Evolutionary conservation across 192 early-diverging fungal species (phyloP).

Genomic region (Powellomyces hirtus): DNA sequence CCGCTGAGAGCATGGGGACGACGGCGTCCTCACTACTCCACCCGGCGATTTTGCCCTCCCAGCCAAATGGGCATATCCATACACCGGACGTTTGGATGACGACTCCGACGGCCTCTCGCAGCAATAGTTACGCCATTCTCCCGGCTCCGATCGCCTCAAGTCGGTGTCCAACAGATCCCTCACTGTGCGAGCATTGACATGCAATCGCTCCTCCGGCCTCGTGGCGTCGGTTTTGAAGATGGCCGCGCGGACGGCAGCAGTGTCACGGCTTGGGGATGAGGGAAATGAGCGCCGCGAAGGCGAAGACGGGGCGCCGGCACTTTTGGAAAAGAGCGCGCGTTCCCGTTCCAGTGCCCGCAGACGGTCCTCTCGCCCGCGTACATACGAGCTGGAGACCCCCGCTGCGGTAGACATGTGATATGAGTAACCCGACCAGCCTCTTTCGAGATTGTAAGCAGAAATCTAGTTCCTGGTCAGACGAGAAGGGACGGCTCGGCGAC

Average conservation of each 20-base stretch:
- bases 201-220: neutral
- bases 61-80: neutral
- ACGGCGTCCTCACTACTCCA: neutral
- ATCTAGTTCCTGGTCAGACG: too few relatives aligned
- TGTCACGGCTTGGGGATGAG: neutral
- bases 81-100: neutral
- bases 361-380: slow-evolving; percentile 20
- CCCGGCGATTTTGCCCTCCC: neutral
- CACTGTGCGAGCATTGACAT: slow-evolving; percentile 1
- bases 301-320: neutral
- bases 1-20: neutral
- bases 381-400: neutral
- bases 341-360: slow-evolving; percentile 31
- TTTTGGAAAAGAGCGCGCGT: slow-evolving; percentile 15
- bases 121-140: neutral
- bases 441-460: too few relatives aligned
- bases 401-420: neutral
- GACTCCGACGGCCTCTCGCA: neutral
- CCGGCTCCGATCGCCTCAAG: neutral
- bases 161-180: neutral
- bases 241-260: slow-evolving; percentile 2
- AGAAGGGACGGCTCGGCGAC: too few relatives aligned
- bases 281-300: neutral
- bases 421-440: too few relatives aligned
- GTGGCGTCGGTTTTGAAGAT: neutral